Conservation (phyloP, 352 stramenopile species). For the Peronospora belbahrii region DNA sequence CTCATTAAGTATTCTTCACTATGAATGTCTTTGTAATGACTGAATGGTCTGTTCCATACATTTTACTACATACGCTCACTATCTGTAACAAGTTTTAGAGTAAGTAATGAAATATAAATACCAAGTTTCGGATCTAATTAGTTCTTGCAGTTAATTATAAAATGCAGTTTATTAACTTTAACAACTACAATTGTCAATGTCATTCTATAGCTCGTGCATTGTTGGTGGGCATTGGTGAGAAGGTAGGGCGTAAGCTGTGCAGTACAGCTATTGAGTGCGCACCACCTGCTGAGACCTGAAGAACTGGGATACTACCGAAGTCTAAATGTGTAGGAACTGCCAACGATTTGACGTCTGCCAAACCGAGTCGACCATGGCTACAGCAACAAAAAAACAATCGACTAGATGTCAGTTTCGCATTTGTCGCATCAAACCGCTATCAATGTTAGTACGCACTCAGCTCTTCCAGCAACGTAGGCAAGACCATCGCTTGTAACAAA, state of each 20-base stretch:
- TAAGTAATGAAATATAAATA: too few relatives aligned
- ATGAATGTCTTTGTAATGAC: too few relatives aligned
- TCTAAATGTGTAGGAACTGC: constrained; percentile 45
- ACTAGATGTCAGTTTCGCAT: background rate
- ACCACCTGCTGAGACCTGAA: constrained; percentile 62
- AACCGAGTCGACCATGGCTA: constrained; percentile 64
- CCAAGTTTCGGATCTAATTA: too few relatives aligned
- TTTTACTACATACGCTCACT: too few relatives aligned
- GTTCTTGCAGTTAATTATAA: background rate
- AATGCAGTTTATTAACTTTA: too few relatives aligned
- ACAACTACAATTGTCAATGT: background rate
- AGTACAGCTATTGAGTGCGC: constrained; percentile 68
- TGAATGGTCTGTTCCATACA: too few relatives aligned
- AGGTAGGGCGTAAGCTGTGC: constrained; percentile 46
- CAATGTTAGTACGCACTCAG: constrained; percentile 51
- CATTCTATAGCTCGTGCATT: constrained; percentile 21
- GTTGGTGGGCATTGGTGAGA: constrained; percentile 36
- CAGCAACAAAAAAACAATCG: constrained; percentile 1
- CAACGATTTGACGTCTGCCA: constrained; percentile 46
- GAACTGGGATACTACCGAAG: constrained; percentile 46
- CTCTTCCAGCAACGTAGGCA: constrained; percentile 71
- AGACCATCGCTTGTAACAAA: constrained; percentile 82
- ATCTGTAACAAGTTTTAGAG: too few relatives aligned
- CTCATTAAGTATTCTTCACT: constrained; percentile 12
- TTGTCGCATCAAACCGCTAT: background rate